These are phyloP conservation scores for Hylodesmum podocarpum DNA, from an alignment of 306 rosid species.

Conservation along the genomic window DNA sequence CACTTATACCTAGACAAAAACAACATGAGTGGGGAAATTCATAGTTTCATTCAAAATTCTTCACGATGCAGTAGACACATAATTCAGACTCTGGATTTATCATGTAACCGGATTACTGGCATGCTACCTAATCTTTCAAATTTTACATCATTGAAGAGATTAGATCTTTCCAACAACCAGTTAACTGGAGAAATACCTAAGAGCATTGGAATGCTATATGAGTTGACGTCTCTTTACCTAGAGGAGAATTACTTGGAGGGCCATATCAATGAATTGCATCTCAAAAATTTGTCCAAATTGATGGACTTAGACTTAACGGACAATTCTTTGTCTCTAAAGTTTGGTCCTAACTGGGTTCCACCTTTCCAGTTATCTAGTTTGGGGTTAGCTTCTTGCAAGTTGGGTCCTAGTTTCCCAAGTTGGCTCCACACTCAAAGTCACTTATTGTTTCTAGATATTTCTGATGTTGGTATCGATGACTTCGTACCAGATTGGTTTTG, in stretches of 20 bases:
- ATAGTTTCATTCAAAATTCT: not conserved
- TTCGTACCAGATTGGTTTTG: slow-evolving; percentile 23
- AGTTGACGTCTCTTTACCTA: not conserved
- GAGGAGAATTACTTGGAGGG: not conserved
- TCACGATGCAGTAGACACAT: not conserved
- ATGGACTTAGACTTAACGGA: accelerated
- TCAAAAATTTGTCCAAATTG: not conserved
- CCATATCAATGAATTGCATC: slow-evolving; percentile 2
- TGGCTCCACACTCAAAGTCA: not conserved
- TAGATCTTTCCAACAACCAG: too few species aligned
- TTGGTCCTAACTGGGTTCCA: not conserved
- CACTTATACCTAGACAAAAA: accelerated
- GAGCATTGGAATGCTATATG: not conserved
- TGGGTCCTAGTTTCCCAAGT: slow-evolving; percentile 22
- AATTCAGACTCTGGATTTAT: not conserved
- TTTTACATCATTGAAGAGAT: not conserved
- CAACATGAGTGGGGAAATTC: slow-evolving; percentile 7
- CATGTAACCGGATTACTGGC: not conserved
- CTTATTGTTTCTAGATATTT: accelerated
- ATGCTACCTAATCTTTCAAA: not conserved
- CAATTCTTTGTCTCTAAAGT: not conserved
- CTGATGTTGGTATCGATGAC: not conserved
- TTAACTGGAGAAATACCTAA: too few species aligned
- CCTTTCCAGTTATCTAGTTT: not conserved
- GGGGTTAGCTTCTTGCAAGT: not conserved